Evolutionary conservation across 2,329 filamentous ascomycete species (phyloP).

Genomic region (Penicillium nordicum): DNA sequence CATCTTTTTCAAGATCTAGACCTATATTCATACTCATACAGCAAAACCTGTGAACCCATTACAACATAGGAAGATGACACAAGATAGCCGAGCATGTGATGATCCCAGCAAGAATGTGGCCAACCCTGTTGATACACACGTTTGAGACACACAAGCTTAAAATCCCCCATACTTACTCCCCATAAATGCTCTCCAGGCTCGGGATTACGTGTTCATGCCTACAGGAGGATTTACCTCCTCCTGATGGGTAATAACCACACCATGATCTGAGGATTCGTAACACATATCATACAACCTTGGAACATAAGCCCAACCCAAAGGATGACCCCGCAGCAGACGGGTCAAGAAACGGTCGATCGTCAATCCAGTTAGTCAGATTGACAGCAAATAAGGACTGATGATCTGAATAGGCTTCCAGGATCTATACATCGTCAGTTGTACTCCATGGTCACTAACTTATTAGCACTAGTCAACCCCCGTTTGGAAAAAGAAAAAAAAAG

Average conservation of each 20-base stretch:
- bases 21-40: not conserved
- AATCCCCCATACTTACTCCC: not conserved
- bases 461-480: not conserved
- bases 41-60: conserved; percentile 9
- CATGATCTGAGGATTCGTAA: conserved; percentile 12
- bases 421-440: not conserved
- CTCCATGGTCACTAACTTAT: not conserved
- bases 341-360: conserved; percentile 14
- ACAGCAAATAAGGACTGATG: conserved; percentile 8
- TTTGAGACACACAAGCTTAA: not conserved
- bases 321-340: conserved; percentile 23
- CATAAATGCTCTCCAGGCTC: not conserved
- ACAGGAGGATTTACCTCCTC: not conserved
- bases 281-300: conserved; percentile 1
- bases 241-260: conserved; percentile 8
- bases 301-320: conserved; percentile 14
- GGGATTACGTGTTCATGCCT: not conserved
- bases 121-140: not conserved
- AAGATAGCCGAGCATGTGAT: conserved; percentile 31
- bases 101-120: conserved; percentile 6
- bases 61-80: conserved; percentile 13
- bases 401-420: not conserved
- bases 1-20: not conserved
- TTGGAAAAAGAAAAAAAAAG: not conserved
- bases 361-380: conserved; percentile 4